phyloP scores from a whole-genome alignment of 768 basidiomycete genomes.

The Rhodotorula kratochvilovae region DNA sequence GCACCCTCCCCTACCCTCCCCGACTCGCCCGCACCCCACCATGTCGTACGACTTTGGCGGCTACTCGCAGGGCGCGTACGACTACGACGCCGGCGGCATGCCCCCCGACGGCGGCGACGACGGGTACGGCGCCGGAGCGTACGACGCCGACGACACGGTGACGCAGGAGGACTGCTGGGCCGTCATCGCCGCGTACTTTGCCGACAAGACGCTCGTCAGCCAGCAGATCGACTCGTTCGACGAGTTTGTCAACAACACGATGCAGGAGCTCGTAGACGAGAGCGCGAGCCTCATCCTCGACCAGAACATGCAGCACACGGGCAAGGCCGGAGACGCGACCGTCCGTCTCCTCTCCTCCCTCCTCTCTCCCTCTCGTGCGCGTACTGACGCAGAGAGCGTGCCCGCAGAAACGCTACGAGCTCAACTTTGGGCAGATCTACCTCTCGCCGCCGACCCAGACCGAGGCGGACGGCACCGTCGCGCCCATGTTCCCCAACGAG shows the following conservation, averaged over 20 bases:
- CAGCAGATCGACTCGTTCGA: conserved; percentile 98
- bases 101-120: not conserved
- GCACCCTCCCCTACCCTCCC: not conserved
- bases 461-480: conserved; percentile 89
- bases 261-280: conserved; percentile 99
- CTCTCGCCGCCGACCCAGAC: conserved; percentile 90
- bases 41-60: conserved; percentile 6
- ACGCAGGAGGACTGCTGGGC: conserved; percentile 57
- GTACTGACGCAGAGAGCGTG: no score
- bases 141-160: conserved; percentile 14
- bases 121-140: not conserved
- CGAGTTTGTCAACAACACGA: conserved; percentile 97
- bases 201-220: conserved; percentile 92
- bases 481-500: conserved; percentile 93
- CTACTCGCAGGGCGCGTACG: not conserved
- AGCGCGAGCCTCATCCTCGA: conserved; percentile 91
- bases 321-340: conserved; percentile 59
- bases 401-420: conserved; percentile 77
- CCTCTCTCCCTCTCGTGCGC: no score
- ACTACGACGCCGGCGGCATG: no score
- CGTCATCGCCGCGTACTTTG: conserved; percentile 93
- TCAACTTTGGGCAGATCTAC: conserved; percentile 96
- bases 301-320: conserved; percentile 93
- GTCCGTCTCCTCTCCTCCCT: conserved; percentile 41
- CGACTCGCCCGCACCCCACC: not conserved